Conservation (phyloP, 148 eudicot genomes). For the Hydrangea macrophylla region DNA sequence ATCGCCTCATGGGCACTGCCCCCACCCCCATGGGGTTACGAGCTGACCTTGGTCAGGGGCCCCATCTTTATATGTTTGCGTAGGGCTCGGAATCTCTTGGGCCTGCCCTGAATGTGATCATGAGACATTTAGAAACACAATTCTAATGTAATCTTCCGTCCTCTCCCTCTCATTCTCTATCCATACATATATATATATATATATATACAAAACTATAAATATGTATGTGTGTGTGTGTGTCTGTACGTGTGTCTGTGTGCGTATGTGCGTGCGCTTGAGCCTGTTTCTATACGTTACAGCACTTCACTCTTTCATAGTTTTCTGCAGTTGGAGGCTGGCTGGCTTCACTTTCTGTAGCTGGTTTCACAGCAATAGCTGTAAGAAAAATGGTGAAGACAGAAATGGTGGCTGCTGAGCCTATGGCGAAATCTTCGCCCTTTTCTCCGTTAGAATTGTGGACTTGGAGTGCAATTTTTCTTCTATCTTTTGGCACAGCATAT, state of each 20-base stretch:
- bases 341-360: constrained; percentile 91
- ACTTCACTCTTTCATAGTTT: constrained; percentile 7
- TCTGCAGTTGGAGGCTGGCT: constrained; percentile 95
- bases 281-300: neutral
- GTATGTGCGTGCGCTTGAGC: neutral
- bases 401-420: constrained; percentile 89
- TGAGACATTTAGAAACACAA: too few relatives aligned
- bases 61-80: too few relatives aligned
- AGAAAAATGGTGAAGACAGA: constrained; percentile 87
- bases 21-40: too few relatives aligned
- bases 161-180: too few relatives aligned
- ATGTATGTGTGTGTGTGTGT: neutral
- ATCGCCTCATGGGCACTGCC: too few relatives aligned
- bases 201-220: too few relatives aligned
- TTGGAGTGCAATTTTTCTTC: constrained; percentile 69
- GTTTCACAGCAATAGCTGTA: constrained; percentile 82
- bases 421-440: constrained; percentile 89
- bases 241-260: neutral
- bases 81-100: too few relatives aligned
- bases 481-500: constrained; percentile 57
- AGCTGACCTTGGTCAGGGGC: too few relatives aligned
- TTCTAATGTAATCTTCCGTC: neutral
- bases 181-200: too few relatives aligned
- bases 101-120: too few relatives aligned
- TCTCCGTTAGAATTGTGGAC: constrained; percentile 62